Evolutionary conservation across 805 yeast species (phyloP).

Genomic region (Pichia occidentalis): DNA sequence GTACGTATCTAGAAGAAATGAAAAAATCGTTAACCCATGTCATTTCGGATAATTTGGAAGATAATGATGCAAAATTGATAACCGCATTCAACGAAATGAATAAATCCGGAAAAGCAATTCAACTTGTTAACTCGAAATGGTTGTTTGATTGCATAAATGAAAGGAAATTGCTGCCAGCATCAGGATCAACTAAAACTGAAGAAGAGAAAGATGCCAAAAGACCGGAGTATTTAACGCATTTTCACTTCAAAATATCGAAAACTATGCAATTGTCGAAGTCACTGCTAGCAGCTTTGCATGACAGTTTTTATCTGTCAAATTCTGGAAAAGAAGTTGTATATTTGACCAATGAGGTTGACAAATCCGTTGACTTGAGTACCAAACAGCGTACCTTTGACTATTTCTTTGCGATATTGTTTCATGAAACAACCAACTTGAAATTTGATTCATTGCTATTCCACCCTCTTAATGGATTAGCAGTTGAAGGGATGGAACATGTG

Average conservation of each 20-base stretch:
- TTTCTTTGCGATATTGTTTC: slow-evolving; percentile 62
- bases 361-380: slow-evolving; percentile 36
- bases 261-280: background rate
- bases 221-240: background rate
- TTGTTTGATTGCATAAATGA: slow-evolving; percentile 24
- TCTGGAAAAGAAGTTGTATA: too few species aligned
- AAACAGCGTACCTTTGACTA: slow-evolving; percentile 52
- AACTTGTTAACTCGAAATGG: slow-evolving; percentile 75
- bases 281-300: background rate
- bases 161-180: slow-evolving; percentile 34
- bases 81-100: slow-evolving; percentile 21
- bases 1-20: slow-evolving; percentile 55
- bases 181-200: background rate
- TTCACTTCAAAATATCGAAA: slow-evolving; percentile 1
- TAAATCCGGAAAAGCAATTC: slow-evolving; percentile 35
- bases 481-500: slow-evolving; percentile 49
- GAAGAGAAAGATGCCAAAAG: background rate
- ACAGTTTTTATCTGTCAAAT: too few species aligned
- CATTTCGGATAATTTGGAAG: slow-evolving; percentile 46
- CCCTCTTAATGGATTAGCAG: slow-evolving; percentile 52
- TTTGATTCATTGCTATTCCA: slow-evolving; percentile 49
- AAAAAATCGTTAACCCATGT: slow-evolving; percentile 76
- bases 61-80: slow-evolving; percentile 40
- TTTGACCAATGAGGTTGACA: slow-evolving; percentile 11
- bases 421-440: slow-evolving; percentile 52